Percentiles rank a stretch among this genome's conserved stretches.
Evolutionary conservation across 2,329 filamentous ascomycete species (phyloP).

Genomic region (Talaromyces sp.): DNA sequence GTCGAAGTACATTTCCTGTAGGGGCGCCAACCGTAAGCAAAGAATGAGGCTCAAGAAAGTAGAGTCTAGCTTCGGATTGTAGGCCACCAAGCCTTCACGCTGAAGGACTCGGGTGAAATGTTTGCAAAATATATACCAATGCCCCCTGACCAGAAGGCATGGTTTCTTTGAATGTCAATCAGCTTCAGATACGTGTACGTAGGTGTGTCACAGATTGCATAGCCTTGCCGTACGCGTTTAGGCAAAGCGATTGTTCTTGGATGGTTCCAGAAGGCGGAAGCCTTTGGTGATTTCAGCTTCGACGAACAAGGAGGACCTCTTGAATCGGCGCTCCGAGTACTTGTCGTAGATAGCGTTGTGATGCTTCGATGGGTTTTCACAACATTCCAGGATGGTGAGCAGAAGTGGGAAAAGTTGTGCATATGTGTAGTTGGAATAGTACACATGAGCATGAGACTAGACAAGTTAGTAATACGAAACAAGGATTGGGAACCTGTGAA

Average conservation of each 20-base stretch:
- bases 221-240: background rate
- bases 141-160: background rate
- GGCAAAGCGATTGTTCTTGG: slow-evolving; percentile 11
- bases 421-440: slow-evolving; percentile 93
- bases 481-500: background rate
- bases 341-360: slow-evolving; percentile 88
- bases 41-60: background rate
- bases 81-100: background rate
- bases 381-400: slow-evolving; percentile 79
- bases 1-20: background rate
- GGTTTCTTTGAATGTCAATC: background rate
- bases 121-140: slow-evolving; percentile 17
- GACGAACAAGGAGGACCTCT: slow-evolving; percentile 77
- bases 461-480: background rate
- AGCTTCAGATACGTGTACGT: background rate
- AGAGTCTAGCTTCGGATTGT: background rate
- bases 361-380: slow-evolving; percentile 73
- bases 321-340: slow-evolving; percentile 83
- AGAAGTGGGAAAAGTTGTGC: slow-evolving; percentile 75
- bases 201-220: background rate
- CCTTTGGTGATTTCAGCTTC: slow-evolving; percentile 66
- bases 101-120: background rate
- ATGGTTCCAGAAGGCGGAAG: slow-evolving; percentile 48
- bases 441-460: slow-evolving; percentile 75
- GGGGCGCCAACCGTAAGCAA: slow-evolving; percentile 3